Evolutionary conservation across 768 basidiomycete species (phyloP).

Genomic region (Tulasnella sp.): DNA sequence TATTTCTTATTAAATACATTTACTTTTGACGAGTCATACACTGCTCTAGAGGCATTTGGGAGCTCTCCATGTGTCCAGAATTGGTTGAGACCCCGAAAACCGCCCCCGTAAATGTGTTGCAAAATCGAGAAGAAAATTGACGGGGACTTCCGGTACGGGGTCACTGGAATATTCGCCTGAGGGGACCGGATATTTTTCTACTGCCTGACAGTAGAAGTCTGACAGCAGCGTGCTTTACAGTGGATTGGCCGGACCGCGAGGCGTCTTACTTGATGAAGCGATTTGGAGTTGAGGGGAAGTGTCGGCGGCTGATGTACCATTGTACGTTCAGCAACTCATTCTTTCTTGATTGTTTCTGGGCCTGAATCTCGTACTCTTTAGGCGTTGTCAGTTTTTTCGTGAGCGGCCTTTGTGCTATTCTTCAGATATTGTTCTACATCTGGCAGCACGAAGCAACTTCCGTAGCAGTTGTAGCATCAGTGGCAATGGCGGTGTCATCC

Average conservation of each 20-base stretch:
- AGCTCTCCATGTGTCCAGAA: too few species aligned
- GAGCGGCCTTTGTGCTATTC: background rate
- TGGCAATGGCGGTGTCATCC: background rate
- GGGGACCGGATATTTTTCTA: too few species aligned
- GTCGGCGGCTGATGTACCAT: background rate
- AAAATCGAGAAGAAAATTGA: too few species aligned
- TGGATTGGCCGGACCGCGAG: background rate
- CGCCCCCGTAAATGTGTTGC: too few species aligned
- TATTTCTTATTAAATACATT: too few species aligned
- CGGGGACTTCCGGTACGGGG: too few species aligned
- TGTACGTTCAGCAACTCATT: background rate
- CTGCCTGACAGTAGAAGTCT: too few species aligned
- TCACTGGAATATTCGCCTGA: too few species aligned
- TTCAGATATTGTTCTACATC: background rate
- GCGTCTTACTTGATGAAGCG: background rate
- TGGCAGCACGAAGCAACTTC: background rate
- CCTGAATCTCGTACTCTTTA: background rate
- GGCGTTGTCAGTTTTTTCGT: background rate
- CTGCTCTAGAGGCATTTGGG: too few species aligned
- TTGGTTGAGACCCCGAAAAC: too few species aligned
- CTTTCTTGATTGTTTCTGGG: background rate
- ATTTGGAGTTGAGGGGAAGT: background rate
- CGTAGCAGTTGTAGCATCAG: background rate
- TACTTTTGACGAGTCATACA: too few species aligned
- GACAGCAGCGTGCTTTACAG: too few species aligned